A percentile compares a stretch with the other conserved stretches of the same genome.
Evolutionary conservation across 768 basidiomycete species (phyloP).

Genomic region (Phylloporus sp.): DNA sequence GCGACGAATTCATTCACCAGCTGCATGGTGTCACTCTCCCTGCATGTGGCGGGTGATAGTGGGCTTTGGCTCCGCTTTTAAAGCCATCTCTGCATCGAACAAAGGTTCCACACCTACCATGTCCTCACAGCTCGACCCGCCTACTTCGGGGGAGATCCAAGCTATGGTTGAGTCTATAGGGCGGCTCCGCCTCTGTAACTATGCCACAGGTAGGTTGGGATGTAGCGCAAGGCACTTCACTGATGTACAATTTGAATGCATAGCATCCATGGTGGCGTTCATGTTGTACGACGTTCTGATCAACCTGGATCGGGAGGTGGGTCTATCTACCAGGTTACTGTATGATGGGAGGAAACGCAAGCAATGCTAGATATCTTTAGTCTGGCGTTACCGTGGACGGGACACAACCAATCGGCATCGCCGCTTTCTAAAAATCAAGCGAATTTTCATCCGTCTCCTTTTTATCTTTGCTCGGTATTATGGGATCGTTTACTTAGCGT

Average conservation of each 20-base stretch:
- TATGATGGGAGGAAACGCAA: not conserved
- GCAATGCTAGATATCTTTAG: slow-evolving; percentile 9
- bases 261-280: slow-evolving; percentile 9
- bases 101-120: slow-evolving; percentile 1
- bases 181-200: slow-evolving; percentile 16
- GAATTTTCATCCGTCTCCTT: slow-evolving; percentile 10
- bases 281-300: slow-evolving; percentile 21
- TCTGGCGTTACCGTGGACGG: slow-evolving; percentile 11
- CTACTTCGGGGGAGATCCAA: slow-evolving; percentile 3
- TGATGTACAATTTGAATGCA: not conserved
- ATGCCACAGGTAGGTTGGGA: slow-evolving; percentile 9
- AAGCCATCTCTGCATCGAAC: not conserved
- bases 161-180: slow-evolving; percentile 1
- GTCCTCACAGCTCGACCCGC: slow-evolving; percentile 3
- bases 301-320: slow-evolving; percentile 20
- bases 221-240: not conserved
- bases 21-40: not conserved
- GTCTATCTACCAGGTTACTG: not conserved
- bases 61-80: not conserved
- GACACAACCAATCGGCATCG: not conserved
- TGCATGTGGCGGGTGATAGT: not conserved
- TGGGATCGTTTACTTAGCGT: slow-evolving; percentile 22
- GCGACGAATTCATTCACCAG: not conserved
- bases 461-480: slow-evolving; percentile 26
- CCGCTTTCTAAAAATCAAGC: not conserved